These are phyloP conservation scores for Pythium scleroteichum DNA, from an alignment of 352 stramenopile species.

Conservation along the genomic window DNA sequence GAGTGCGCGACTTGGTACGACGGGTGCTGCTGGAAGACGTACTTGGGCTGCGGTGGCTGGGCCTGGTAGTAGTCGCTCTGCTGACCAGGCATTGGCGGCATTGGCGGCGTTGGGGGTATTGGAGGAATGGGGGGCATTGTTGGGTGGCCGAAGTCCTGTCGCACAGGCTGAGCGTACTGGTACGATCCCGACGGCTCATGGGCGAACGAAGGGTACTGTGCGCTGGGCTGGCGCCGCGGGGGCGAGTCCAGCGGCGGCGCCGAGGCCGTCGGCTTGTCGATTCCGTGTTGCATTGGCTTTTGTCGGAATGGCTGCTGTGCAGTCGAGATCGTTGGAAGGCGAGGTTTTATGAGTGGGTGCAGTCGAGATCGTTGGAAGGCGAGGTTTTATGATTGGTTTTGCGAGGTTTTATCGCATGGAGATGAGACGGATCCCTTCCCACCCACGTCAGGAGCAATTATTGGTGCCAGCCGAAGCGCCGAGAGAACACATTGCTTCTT, in stretches of 20 bases:
- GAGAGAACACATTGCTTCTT: too few relatives aligned
- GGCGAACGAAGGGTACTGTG: not conserved
- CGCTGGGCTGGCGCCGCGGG: not conserved
- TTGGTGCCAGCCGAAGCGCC: too few relatives aligned
- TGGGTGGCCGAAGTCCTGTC: not conserved
- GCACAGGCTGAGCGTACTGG: slow-evolving; percentile 7
- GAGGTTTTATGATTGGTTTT: too few relatives aligned
- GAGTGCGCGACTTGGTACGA: not conserved
- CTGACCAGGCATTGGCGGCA: slow-evolving; percentile 2
- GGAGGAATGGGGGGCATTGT: slow-evolving; percentile 7
- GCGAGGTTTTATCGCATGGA: not conserved
- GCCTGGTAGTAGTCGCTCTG: slow-evolving; percentile 10
- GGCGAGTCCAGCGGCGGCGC: slow-evolving; percentile 21
- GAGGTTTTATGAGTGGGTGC: slow-evolving; percentile 3
- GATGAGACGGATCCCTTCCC: slow-evolving; percentile 5
- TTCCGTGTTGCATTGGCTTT: not conserved
- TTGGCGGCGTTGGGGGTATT: slow-evolving; percentile 9
- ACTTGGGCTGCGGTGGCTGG: not conserved
- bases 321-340: too few relatives aligned
- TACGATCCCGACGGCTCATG: slow-evolving; percentile 7
- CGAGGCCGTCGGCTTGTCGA: slow-evolving; percentile 9
- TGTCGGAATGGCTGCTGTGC: too few relatives aligned
- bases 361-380: not conserved
- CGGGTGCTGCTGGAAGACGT: not conserved
- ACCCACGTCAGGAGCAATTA: too few relatives aligned